phyloP scores from a whole-genome alignment of 371 early-diverging fungal species.

The Apophysomyces ossiformis region DNA sequence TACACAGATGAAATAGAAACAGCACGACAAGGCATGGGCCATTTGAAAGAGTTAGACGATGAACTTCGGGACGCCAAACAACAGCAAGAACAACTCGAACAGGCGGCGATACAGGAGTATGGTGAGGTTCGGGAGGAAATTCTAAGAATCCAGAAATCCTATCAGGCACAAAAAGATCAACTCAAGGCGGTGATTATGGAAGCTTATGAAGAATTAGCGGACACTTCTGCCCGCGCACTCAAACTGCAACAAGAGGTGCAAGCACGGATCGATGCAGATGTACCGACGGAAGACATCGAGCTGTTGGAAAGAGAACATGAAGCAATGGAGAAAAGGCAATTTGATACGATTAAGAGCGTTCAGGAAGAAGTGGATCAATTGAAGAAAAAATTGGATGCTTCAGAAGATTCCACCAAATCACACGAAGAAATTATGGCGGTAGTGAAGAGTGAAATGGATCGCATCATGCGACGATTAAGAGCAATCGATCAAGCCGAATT shows the following conservation, averaged over 20 bases:
- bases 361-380: constrained; percentile 38
- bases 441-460: constrained; percentile 51
- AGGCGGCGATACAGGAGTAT: constrained; percentile 37
- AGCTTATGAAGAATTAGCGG: constrained; percentile 46
- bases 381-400: constrained; percentile 30
- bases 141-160: constrained; percentile 33
- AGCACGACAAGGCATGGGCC: constrained; percentile 52
- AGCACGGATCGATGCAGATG: constrained; percentile 35
- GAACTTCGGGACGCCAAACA: constrained; percentile 46
- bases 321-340: constrained; percentile 20
- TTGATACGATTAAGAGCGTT: constrained; percentile 31
- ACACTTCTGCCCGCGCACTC: constrained; percentile 33
- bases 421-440: constrained; percentile 47
- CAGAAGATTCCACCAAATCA: constrained; percentile 34
- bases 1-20: constrained; percentile 57
- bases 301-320: constrained; percentile 35
- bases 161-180: constrained; percentile 36
- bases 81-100: constrained; percentile 42
- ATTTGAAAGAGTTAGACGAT: constrained; percentile 49
- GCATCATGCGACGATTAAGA: constrained; percentile 48
- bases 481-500: constrained; percentile 42
- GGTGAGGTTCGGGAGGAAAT: constrained; percentile 33
- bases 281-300: constrained; percentile 31
- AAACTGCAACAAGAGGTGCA: constrained; percentile 45
- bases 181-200: constrained; percentile 35